Base-by-base conservation (phyloP, 75 land plant genomes). In the Adiantum capillusveneris region DNA sequence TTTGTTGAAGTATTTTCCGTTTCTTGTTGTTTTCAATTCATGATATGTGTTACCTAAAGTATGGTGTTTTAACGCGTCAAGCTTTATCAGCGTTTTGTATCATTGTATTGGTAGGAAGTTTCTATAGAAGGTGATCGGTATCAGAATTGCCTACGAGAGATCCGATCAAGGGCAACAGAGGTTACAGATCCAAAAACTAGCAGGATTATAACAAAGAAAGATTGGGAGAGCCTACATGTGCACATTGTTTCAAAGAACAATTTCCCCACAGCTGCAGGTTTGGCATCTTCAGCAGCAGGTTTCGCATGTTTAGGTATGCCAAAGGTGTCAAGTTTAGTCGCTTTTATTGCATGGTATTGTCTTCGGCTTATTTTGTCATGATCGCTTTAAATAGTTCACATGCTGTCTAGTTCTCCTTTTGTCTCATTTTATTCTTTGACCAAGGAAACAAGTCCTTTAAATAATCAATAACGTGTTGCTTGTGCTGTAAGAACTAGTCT, bases 221-320 rank as follows among this genome's bases (percentile, higher is more conserved):
- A 86, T 24, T 94, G 98, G 98, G 66, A 70, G 62, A 69, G 64
- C 5, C 48, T 94, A 56, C 78, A 86, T 59, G 65, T 94, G 11
- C 91, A 94, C 53, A 86, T 94, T 79, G 87, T 84, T 25, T 94
- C 98, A 0, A 81, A 73, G 25, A 94, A 94, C 55, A 94, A 90
- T 53, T 94, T 94, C 53, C 98, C 98, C 2, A 94, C 98, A 52
- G 98, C 98, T 57, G 98, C 98, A 26, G 98, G 98, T 12, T 75
- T 94, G 74, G 98, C 98, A 42, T 94, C 98, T 30, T 94, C 98
- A 11, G 98, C 98, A n/a, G 98, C 98, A 59, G 98, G 98, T 14
- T 82, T 94, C 52, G 96, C 98, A 55, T 94, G 98, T 64, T 80
- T 94, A 61, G 98, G 98, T 89, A 74, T 37, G 22, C n/a, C 9